Percentiles rank a stretch among this genome's conserved stretches.
Conservation (phyloP, 2,329 filamentous ascomycete species). For the Dendrostoma leiphaemia region DNA sequence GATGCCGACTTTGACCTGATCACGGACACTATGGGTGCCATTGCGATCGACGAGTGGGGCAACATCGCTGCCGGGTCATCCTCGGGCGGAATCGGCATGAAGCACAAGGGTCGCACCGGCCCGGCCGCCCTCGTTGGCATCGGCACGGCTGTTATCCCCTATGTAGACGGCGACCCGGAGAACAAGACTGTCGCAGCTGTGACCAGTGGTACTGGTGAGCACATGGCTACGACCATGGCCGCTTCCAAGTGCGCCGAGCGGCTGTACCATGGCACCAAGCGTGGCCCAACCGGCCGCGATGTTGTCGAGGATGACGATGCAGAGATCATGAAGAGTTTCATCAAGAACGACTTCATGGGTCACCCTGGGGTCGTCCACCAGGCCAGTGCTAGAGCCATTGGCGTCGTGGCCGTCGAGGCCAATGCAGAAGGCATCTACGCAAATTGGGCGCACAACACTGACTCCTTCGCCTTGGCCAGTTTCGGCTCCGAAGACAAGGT, state of each 20-base stretch:
- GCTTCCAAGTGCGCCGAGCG: slow-evolving; percentile 83
- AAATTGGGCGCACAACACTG: slow-evolving; percentile 95
- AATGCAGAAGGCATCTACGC: slow-evolving; percentile 72
- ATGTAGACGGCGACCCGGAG: slow-evolving; percentile 67
- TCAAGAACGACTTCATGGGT: slow-evolving; percentile 86
- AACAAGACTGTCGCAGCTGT: slow-evolving; percentile 74
- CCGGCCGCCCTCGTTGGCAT: slow-evolving; percentile 91
- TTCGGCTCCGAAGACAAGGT: slow-evolving; percentile 77
- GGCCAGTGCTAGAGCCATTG: slow-evolving; percentile 82
- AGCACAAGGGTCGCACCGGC: slow-evolving; percentile 86
- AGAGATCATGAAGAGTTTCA: slow-evolving; percentile 75
- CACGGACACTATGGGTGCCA: slow-evolving; percentile 93
- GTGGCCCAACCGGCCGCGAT: slow-evolving; percentile 58
- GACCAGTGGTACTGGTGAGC: slow-evolving; percentile 93
- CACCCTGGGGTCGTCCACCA: slow-evolving; percentile 83
- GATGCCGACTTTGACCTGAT: slow-evolving; percentile 54
- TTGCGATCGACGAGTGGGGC: slow-evolving; percentile 82
- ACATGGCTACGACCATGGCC: slow-evolving; percentile 95
- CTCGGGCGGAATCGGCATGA: slow-evolving; percentile 98
- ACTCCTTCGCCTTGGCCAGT: slow-evolving; percentile 80
- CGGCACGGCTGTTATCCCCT: slow-evolving; percentile 84
- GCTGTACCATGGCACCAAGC: slow-evolving; percentile 69
- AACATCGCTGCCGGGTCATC: slow-evolving; percentile 93
- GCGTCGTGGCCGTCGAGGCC: slow-evolving; percentile 88
- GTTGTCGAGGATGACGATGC: slow-evolving; percentile 60